A percentile compares a stretch with the other conserved stretches of the same genome.
phyloP scores from a whole-genome alignment of 148 eudicot genomes.

The Arbutus unedo region DNA sequence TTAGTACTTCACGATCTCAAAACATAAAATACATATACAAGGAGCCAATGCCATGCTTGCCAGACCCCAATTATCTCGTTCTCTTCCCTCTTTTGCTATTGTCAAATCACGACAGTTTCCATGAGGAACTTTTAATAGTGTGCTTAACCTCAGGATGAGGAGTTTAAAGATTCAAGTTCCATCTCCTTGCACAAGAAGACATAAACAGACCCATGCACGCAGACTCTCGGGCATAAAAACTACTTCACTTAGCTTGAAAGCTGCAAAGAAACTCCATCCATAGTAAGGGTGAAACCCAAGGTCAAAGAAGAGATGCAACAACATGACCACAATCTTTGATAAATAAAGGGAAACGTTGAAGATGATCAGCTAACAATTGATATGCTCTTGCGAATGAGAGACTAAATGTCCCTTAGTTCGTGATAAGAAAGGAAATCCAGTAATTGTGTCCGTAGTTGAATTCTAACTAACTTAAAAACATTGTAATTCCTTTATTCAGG shows the following conservation, averaged over 20 bases:
- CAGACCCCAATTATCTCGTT: not conserved
- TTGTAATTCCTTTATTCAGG: not conserved
- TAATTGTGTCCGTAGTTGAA: not conserved
- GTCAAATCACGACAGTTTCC: not conserved
- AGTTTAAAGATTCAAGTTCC: not conserved
- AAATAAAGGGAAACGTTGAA: not conserved
- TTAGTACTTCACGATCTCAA: not conserved
- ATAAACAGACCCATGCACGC: not conserved
- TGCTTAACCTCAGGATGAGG: not conserved
- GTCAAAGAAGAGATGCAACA: slow-evolving; percentile 2
- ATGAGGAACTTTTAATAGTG: not conserved
- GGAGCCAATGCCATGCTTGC: not conserved
- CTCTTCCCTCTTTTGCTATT: not conserved
- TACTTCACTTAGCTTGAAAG: not conserved
- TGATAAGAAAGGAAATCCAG: not conserved
- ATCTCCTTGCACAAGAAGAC: not conserved
- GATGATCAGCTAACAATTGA: not conserved
- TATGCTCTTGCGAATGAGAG: not conserved
- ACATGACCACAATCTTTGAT: not conserved
- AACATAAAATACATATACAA: not conserved
- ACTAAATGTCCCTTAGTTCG: not conserved
- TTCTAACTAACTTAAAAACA: not conserved
- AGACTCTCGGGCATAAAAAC: not conserved
- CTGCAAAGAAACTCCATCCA: not conserved
- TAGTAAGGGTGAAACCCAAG: not conserved